A percentile compares a stretch with the other conserved stretches of the same genome.
Conservation (phyloP, 1,139 yeast genomes). For the Scheffersomyces parashehatae region DNA sequence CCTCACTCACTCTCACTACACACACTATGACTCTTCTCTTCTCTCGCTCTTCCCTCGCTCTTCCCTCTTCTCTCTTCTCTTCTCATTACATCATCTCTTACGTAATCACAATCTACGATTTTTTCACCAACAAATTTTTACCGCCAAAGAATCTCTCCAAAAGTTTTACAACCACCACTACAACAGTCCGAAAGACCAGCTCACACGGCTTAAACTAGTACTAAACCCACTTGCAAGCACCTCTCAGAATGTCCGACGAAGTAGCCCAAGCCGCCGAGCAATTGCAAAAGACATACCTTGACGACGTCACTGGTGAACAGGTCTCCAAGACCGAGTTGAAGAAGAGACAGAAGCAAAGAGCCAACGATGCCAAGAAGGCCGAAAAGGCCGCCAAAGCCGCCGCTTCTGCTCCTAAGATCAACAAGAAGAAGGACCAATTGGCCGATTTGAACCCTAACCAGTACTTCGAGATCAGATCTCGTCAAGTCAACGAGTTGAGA, state of each 20-base stretch:
- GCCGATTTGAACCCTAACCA: conserved; percentile 94
- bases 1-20: too few relatives aligned
- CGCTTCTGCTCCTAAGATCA: conserved; percentile 49
- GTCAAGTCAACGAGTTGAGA: conserved; percentile 83
- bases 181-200: too few relatives aligned
- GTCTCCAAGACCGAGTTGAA: conserved; percentile 96
- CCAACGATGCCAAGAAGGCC: conserved; percentile 84
- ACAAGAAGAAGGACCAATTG: conserved; percentile 66
- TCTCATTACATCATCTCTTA: too few relatives aligned
- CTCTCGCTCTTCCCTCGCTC: too few relatives aligned
- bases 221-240: too few relatives aligned
- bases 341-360: conserved; percentile 91
- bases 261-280: conserved; percentile 71
- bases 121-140: too few relatives aligned
- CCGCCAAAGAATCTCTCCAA: too few relatives aligned
- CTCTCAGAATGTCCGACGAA: conserved; percentile 38
- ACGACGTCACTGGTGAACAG: conserved; percentile 93
- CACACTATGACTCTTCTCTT: too few relatives aligned
- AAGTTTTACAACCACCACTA: too few relatives aligned
- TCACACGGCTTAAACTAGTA: too few relatives aligned
- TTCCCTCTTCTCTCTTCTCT: too few relatives aligned
- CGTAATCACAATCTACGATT: too few relatives aligned
- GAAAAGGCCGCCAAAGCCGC: conserved; percentile 76
- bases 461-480: conserved; percentile 89
- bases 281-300: conserved; percentile 84